These are phyloP conservation scores for Umbelopsis ramanniana DNA, from an alignment of 192 early-diverging fungal species.

Conservation along the genomic window DNA sequence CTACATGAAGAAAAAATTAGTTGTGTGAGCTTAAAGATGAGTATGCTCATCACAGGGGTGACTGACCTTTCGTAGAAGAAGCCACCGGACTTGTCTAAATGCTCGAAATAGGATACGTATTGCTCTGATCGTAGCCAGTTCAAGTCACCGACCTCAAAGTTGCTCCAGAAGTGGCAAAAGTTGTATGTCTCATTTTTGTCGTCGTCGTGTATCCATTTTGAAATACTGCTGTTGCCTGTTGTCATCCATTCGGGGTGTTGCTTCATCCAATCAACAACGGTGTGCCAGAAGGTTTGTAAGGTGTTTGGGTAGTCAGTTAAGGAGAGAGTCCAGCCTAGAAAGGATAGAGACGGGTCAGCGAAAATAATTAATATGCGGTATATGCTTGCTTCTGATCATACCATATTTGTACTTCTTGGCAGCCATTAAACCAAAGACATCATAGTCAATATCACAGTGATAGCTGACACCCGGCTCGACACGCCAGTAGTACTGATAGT, in stretches of 20 bases:
- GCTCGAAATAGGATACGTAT: slow-evolving; percentile 63
- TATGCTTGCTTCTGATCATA: background rate
- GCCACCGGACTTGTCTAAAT: slow-evolving; percentile 64
- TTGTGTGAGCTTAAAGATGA: background rate
- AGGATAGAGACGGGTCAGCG: background rate
- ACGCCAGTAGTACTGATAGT: slow-evolving; percentile 61
- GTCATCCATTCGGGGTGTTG: slow-evolving; percentile 42
- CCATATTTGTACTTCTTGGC: slow-evolving; percentile 62
- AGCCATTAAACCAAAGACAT: slow-evolving; percentile 60
- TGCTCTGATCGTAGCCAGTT: slow-evolving; percentile 56
- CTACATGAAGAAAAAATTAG: slow-evolving; percentile 15
- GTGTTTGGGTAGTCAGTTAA: slow-evolving; percentile 73
- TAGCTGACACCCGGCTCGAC: slow-evolving; percentile 71
- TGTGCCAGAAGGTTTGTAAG: slow-evolving; percentile 72
- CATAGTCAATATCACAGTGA: slow-evolving; percentile 72
- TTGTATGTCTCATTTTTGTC: slow-evolving; percentile 56
- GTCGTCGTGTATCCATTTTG: slow-evolving; percentile 34
- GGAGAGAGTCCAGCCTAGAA: slow-evolving; percentile 68
- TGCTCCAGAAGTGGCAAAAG: slow-evolving; percentile 79
- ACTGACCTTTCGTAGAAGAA: slow-evolving; percentile 73
- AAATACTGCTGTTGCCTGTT: slow-evolving; percentile 43
- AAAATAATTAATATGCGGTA: background rate
- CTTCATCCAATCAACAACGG: slow-evolving; percentile 53
- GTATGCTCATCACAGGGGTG: background rate
- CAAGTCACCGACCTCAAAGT: slow-evolving; percentile 77